Evolutionary conservation across 352 stramenopile species (phyloP).

Genomic region (Pythium monospermum): DNA sequence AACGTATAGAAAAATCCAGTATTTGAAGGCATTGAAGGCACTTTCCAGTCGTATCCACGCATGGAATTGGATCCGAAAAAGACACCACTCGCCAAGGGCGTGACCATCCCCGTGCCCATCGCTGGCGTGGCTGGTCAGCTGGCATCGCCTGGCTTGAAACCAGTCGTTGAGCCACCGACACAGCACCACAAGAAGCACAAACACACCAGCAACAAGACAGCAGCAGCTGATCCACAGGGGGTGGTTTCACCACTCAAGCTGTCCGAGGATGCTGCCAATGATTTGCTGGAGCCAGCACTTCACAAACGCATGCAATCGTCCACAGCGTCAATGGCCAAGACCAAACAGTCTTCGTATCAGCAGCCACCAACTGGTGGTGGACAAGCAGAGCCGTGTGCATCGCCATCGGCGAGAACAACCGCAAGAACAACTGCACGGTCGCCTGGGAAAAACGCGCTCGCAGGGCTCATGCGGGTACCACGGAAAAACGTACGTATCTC

Average conservation of each 20-base stretch:
- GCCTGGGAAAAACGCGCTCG: too few species aligned
- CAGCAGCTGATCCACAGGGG: too few species aligned
- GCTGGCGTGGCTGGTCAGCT: background rate
- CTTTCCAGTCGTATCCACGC: constrained; percentile 35
- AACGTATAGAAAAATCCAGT: constrained; percentile 14
- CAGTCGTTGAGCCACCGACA: background rate
- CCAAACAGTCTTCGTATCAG: too few species aligned
- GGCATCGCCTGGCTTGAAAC: constrained; percentile 1
- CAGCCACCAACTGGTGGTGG: too few species aligned
- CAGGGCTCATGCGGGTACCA: too few species aligned
- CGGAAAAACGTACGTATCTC: too few species aligned
- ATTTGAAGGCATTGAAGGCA: constrained; percentile 35
- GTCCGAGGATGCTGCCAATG: constrained; percentile 13
- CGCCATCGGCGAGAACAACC: too few species aligned
- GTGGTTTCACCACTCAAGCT: too few species aligned
- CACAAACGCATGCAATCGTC: constrained; percentile 8
- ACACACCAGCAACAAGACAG: too few species aligned
- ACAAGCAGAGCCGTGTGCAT: too few species aligned
- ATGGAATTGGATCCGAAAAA: constrained; percentile 38
- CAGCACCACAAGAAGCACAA: background rate
- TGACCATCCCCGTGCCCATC: constrained; percentile 13
- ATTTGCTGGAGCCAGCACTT: constrained; percentile 16
- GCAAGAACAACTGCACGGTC: too few species aligned
- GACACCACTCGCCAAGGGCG: constrained; percentile 40
- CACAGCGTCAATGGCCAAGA: too few species aligned